Evolutionary conservation across 768 basidiomycete genomes (phyloP).

Genomic region (Piloderma croceum): DNA sequence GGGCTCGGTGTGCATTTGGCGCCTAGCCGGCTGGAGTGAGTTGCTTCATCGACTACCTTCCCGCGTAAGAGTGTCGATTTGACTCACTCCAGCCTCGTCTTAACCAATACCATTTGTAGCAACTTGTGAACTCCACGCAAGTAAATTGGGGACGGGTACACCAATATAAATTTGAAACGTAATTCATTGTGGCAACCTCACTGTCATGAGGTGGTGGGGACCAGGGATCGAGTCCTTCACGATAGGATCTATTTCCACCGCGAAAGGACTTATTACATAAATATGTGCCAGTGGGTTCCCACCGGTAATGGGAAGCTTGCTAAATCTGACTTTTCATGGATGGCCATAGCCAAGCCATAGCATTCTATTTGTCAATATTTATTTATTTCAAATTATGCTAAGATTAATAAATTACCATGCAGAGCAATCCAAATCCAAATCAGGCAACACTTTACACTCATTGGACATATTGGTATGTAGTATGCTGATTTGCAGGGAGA

Average conservation of each 20-base stretch:
- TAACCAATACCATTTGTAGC: conserved; percentile 11
- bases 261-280: neutral
- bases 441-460: too few relatives aligned
- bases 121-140: conserved; percentile 24
- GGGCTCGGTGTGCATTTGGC: too few relatives aligned
- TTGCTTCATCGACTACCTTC: too few relatives aligned
- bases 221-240: conserved; percentile 20
- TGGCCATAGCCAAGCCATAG: conserved; percentile 2
- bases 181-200: conserved; percentile 34
- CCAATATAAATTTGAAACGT: conserved; percentile 19
- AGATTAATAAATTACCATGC: neutral
- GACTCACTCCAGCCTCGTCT: too few relatives aligned
- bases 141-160: conserved; percentile 24
- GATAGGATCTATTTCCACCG: conserved; percentile 3
- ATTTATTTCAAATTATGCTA: neutral
- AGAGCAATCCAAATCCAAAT: too few relatives aligned
- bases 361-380: conserved; percentile 1
- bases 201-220: conserved; percentile 25
- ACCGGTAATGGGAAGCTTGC: conserved; percentile 12
- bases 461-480: too few relatives aligned
- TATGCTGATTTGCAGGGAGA: too few relatives aligned
- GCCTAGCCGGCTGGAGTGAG: too few relatives aligned
- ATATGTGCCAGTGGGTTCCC: conserved; percentile 1
- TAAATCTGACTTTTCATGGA: conserved; percentile 14
- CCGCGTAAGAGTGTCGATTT: too few relatives aligned